Percentiles rank a stretch among this genome's conserved stretches.
Conservation (phyloP, 2,329 filamentous ascomycete species). For the Leptographium lundbergii region DNA sequence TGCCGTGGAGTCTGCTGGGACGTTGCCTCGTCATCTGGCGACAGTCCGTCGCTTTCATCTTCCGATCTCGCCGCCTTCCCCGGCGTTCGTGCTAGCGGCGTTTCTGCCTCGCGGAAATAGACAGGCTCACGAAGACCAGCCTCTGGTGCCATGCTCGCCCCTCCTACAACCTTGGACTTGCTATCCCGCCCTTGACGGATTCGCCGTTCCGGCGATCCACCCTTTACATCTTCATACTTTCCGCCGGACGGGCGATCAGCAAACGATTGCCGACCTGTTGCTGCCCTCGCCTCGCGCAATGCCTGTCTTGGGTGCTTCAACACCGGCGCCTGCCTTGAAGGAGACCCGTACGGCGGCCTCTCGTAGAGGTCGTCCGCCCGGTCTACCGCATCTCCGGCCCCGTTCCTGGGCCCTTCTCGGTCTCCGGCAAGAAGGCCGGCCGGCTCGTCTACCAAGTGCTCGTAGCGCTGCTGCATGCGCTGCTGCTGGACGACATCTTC, state of each 20-base stretch:
- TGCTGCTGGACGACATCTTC: slow-evolving; percentile 12
- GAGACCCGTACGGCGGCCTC: slow-evolving; percentile 15
- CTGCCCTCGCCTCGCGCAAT: slow-evolving; percentile 23
- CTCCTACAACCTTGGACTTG: not conserved
- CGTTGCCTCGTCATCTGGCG: slow-evolving; percentile 17
- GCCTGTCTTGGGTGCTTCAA: slow-evolving; percentile 24
- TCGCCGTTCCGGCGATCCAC: slow-evolving; percentile 12
- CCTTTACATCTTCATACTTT: slow-evolving; percentile 5
- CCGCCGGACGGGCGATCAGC: slow-evolving; percentile 5
- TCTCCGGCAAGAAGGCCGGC: slow-evolving; percentile 20
- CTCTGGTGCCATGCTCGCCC: slow-evolving; percentile 11
- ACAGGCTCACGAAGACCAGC: slow-evolving; percentile 16
- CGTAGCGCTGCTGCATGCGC: slow-evolving; percentile 7
- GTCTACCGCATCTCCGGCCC: slow-evolving; percentile 11
- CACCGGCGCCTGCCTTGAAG: slow-evolving; percentile 15
- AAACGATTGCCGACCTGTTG: slow-evolving; percentile 12
- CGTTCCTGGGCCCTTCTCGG: slow-evolving; percentile 22
- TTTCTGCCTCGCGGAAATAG: slow-evolving; percentile 15
- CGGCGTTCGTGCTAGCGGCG: slow-evolving; percentile 6
- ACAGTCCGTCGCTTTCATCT: slow-evolving; percentile 15
- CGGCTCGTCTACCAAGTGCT: slow-evolving; percentile 8
- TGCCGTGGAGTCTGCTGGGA: slow-evolving; percentile 15
- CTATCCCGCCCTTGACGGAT: slow-evolving; percentile 2
- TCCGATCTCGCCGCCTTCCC: slow-evolving; percentile 12
- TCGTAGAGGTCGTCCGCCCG: slow-evolving; percentile 16